Evolutionary conservation across 2,329 filamentous ascomycete genomes (phyloP).

Genomic region (Zymoseptoria brevis): DNA sequence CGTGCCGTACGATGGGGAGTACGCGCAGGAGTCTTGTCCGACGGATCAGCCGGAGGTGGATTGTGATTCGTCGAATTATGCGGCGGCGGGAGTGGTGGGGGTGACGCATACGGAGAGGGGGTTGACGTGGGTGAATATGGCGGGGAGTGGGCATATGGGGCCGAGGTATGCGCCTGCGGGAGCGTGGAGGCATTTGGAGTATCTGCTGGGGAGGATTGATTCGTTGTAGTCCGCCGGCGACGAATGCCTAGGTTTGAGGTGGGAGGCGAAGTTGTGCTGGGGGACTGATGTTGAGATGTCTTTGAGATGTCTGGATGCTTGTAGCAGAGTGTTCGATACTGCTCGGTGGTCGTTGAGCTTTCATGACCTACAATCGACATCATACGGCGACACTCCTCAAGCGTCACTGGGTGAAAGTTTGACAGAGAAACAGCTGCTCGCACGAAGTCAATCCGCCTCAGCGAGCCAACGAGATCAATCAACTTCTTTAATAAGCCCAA

Average conservation of each 20-base stretch:
- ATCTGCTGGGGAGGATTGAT: slow-evolving; percentile 34
- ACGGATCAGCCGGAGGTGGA: neutral
- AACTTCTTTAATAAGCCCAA: too few relatives aligned
- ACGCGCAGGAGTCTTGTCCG: neutral
- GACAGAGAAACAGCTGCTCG: too few relatives aligned
- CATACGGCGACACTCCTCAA: too few relatives aligned
- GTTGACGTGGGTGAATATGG: slow-evolving; percentile 18
- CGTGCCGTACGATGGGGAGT: slow-evolving; percentile 17
- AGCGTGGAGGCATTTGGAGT: slow-evolving; percentile 36
- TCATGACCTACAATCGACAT: too few relatives aligned
- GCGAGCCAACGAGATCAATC: too few relatives aligned
- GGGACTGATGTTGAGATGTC: too few relatives aligned
- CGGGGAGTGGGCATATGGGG: slow-evolving; percentile 22
- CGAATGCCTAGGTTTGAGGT: neutral
- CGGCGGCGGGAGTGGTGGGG: slow-evolving; percentile 21
- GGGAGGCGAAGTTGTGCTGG: too few relatives aligned
- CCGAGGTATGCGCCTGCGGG: slow-evolving; percentile 36
- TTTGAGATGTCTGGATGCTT: too few relatives aligned
- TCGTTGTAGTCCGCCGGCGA: neutral
- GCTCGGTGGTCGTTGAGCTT: too few relatives aligned
- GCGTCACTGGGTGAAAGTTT: too few relatives aligned
- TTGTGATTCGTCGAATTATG: slow-evolving; percentile 4
- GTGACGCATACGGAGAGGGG: slow-evolving; percentile 20
- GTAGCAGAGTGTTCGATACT: too few relatives aligned
- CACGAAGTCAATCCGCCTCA: too few relatives aligned